Base-by-base conservation (phyloP, 805 yeast genomes). In the Metschnikowia chrysomelidarum region DNA sequence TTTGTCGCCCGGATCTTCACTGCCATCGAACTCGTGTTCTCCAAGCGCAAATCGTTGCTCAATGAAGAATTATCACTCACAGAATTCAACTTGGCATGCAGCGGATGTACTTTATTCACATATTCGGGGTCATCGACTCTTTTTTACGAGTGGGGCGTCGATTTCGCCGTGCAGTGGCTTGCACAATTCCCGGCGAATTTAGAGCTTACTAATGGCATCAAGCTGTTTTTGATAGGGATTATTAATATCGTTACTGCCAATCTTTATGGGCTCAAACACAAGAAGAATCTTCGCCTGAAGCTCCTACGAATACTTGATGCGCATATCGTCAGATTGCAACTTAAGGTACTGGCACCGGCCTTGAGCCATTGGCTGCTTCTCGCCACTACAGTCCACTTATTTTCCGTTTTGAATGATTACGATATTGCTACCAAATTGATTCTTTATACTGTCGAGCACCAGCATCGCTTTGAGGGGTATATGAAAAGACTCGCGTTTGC, bases 361-460 rank as follows among this genome's bases (percentile, higher is more conserved):
- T 19, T 27, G n/a, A 34, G 29, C 4, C 32, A 33, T 9, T 24
- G 32, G 12, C 31, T 39, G 8, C 25, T 28, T 7, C 45, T 47
- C 20, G 39, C 47, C 1, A 25, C 47, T 3, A 39, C 57, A 1
- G 51, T 53, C 2, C 68, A 66, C 35, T 44, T 63, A n/a, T 65
- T 56, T 36, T 50, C 68, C 4, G 57, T 65, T 7, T 36, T 64
- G 12, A 62, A 60, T 37, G 70, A 65, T 43, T 56, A 57, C 39
- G 70, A 64, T 28, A 43, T 64, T 9, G 40, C 61, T 8, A 33
- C 43, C 14, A 62, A 59, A 34, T 43, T 64, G 25, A 46, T 50
- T n/a, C 34, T 60, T 3, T 51, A 52, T 31, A 33, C 54, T 5
- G 36, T 46, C 6, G 44, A 43, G 14, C 36, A 44, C 30, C 54